phyloP scores from a whole-genome alignment of 2,329 filamentous ascomycete genomes.

The Stagonosporopsis rhizophila region DNA sequence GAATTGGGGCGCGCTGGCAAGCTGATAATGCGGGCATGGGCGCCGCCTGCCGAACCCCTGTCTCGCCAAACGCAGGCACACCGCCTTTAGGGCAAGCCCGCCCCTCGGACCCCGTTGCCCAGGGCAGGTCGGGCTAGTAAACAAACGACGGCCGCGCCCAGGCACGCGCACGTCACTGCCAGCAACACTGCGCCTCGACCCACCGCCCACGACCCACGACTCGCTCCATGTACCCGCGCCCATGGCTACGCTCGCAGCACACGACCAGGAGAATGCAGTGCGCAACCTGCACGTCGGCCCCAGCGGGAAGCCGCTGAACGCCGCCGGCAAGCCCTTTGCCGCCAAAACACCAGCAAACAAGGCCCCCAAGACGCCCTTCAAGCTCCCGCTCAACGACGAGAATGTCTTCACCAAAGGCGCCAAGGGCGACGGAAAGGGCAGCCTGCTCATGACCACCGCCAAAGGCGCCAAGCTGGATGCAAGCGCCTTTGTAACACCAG shows the following conservation, averaged over 20 bases:
- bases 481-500: slow-evolving; percentile 77
- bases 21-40: slow-evolving; percentile 40
- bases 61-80: slow-evolving; percentile 20
- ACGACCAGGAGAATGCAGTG: slow-evolving; percentile 88
- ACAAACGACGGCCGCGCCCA: slow-evolving; percentile 27
- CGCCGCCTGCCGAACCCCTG: slow-evolving; percentile 19
- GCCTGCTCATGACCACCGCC: slow-evolving; percentile 60
- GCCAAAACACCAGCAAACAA: slow-evolving; percentile 82
- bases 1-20: slow-evolving; percentile 24
- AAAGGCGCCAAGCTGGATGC: slow-evolving; percentile 62
- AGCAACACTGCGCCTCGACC: slow-evolving; percentile 19
- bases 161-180: slow-evolving; percentile 15
- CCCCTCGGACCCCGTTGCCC: slow-evolving; percentile 17
- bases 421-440: slow-evolving; percentile 68
- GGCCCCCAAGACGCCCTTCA: slow-evolving; percentile 83
- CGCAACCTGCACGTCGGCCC: slow-evolving; percentile 75
- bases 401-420: slow-evolving; percentile 72
- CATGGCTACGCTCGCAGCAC: slow-evolving; percentile 74
- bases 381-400: slow-evolving; percentile 80
- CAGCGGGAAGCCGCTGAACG: slow-evolving; percentile 74
- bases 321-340: slow-evolving; percentile 65
- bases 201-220: slow-evolving; percentile 18
- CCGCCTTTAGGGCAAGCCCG: slow-evolving; percentile 10
- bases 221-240: slow-evolving; percentile 42
- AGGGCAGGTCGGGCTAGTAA: slow-evolving; percentile 41